Evolutionary conservation across 2,329 filamentous ascomycete species (phyloP), one percentile per base, ranked within the genome.

Genomic region (Diaporthe capsici): DNA sequence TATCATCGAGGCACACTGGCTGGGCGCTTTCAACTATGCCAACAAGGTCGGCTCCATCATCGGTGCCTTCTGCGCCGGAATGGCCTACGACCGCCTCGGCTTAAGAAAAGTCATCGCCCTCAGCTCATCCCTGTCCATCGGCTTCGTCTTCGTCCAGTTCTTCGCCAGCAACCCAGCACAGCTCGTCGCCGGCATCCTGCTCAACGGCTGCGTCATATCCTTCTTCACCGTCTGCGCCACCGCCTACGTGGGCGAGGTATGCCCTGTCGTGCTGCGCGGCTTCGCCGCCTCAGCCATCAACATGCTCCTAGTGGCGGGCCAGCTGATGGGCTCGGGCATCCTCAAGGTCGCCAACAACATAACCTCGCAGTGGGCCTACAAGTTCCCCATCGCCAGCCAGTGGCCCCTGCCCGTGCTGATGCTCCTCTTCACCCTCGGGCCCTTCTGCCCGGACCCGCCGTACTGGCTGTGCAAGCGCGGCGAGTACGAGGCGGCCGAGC

Each of bases 131-230:
- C 39, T 78, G 17, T 82, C 82, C 12, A 81, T 84, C 25, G 84
- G 78, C 1, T 85, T 86, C 76, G 84, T 88, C 76, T 87, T 87
- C 79, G 83, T 88, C 55, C 84, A 87, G 73, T 87, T 87, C 81
- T 87, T 87, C 78, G 84, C 85, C 42, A 79, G 82, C 20, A 84
- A 83, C 0, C 81, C 86, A 3, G 80, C 82, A 3, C 82, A 85
- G 7, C 81, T 88, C 3, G 83, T 88, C 22, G 84, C 85, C 25
- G 84, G 86, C 28, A 85, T 88, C 81, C 81, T 89, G 4, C 81
- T 89, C 9, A 84, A 85, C 57, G 87, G 88, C 42, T 82, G 87
- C 47, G 84, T 88, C 20, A 82, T 86, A 22, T 86, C 85, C 1
- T 86, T 85, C 31, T 88, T 87, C 75, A 84, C 84, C 3, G 83